These are phyloP conservation scores for Trypanosoma platydactyli DNA, from an alignment of 208 protist genomes.

Conservation along the genomic window DNA sequence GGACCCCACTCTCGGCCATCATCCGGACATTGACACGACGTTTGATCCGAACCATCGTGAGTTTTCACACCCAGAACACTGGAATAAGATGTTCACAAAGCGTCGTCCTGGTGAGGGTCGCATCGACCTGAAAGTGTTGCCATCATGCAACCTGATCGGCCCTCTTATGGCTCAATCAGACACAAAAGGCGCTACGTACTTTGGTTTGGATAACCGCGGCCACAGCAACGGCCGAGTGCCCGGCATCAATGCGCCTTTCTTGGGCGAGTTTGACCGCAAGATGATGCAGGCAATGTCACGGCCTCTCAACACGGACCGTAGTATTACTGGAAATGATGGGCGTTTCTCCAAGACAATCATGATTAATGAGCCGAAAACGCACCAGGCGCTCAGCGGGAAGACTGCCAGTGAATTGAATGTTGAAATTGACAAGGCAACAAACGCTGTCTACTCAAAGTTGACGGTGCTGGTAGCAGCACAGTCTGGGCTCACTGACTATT, in stretches of 20 bases:
- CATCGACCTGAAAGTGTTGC: conserved; percentile 63
- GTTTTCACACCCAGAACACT: conserved; percentile 90
- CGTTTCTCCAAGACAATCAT: conserved; percentile 88
- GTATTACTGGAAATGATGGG: conserved; percentile 80
- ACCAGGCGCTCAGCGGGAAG: conserved; percentile 72
- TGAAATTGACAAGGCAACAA: conserved; percentile 81
- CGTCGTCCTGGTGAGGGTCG: conserved; percentile 82
- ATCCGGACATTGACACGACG: conserved; percentile 55
- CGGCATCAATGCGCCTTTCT: conserved; percentile 83
- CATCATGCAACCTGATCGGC: conserved; percentile 71
- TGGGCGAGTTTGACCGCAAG: conserved; percentile 82
- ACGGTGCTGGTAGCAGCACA: conserved; percentile 89
- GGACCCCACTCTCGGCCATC: conserved; percentile 57
- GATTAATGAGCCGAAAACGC: conserved; percentile 76
- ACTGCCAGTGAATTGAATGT: conserved; percentile 66
- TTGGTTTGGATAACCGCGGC: conserved; percentile 69
- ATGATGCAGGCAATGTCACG: conserved; percentile 91
- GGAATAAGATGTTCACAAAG: conserved; percentile 90
- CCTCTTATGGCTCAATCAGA: conserved; percentile 80
- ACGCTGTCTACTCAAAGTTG: conserved; percentile 83
- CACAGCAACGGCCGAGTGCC: conserved; percentile 70
- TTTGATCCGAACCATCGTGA: conserved; percentile 83
- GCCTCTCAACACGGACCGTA: conserved; percentile 73
- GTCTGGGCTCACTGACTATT: conserved; percentile 84
- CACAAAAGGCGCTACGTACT: conserved; percentile 57